Base-by-base conservation (phyloP, 306 rosid genomes). In the Fragaria iinumae region DNA sequence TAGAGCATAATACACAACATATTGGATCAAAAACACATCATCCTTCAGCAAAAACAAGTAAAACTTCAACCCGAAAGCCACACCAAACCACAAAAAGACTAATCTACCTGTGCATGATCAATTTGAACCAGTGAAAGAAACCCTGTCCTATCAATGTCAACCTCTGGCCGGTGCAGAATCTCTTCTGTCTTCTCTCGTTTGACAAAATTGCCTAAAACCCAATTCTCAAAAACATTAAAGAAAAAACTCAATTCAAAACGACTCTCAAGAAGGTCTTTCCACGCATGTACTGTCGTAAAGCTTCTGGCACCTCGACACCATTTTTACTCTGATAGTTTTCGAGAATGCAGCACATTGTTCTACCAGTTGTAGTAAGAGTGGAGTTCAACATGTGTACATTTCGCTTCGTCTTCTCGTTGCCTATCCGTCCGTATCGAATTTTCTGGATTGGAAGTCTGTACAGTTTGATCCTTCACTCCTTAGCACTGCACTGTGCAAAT, bases 51-150 rank as follows among this genome's bases (percentile, higher is more conserved):
- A 32, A 74, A 75, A 77, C 59, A 74, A 34, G 27, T 25, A 6
- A 56, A 66, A 68, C 55, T 41, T 0, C 29, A 49, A 75, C 6
- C 11, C 11, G 1, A 47, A 41, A 38, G 7, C 11, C 38, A 18
- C 71, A 5, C 47, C 8, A 14, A 1, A 59, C 17, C 36, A 45
- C 16, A 52, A 53, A 77, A 82, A 82, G 57, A 76, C 41, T 67
- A 74, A 44, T 76, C 60, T 65, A 94, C 98, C 98, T 94, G 98
- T 63, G 97, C 98, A 83, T 92, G 98, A 83, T 94, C 97, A 86
- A 87, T 88, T 75, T 94, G 97, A 79, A 92, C 90, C 44, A 90
- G 83, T 44, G 97, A 88, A 82, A 94, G 96, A 64, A 94, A 82
- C 75, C 90, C 98, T 12, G 91, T 91, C 80, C 98, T 82, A 56